A percentile compares a stretch with the other conserved stretches of the same genome.
Evolutionary conservation across 164 flowering plant genomes (phyloP).

Genomic region (Akebia trifoliata): DNA sequence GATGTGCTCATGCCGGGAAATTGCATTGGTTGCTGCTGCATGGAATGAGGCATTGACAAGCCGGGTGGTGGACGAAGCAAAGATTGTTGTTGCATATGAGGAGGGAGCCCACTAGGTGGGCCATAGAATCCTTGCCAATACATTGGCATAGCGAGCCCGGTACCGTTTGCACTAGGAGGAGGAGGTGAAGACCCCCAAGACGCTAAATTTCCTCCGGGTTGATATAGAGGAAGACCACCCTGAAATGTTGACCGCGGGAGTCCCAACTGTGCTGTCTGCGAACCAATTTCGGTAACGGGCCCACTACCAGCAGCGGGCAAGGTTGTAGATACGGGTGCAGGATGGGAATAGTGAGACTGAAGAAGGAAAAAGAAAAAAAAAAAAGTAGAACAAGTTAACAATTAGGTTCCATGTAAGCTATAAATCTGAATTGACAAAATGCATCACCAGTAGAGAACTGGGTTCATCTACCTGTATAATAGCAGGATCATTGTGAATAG

Average conservation of each 20-base stretch:
- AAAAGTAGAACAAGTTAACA: neutral
- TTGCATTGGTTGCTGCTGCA: conserved; percentile 78
- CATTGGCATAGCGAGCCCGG: conserved; percentile 77
- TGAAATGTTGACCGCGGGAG: conserved; percentile 63
- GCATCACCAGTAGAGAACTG: neutral
- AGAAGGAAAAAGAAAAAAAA: too few relatives aligned
- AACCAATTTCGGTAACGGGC: conserved; percentile 39
- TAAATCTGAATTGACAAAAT: neutral
- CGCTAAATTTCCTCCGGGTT: conserved; percentile 63
- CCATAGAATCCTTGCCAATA: conserved; percentile 89
- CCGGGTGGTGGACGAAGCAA: conserved; percentile 75
- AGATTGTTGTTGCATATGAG: conserved; percentile 66
- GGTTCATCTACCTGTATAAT: conserved; percentile 68
- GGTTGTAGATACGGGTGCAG: conserved; percentile 46
- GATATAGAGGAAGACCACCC: conserved; percentile 69
- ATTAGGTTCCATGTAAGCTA: neutral
- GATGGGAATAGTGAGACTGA: conserved; percentile 87
- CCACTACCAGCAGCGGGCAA: conserved; percentile 55
- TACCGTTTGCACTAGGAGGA: conserved; percentile 53
- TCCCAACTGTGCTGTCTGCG: conserved; percentile 49
- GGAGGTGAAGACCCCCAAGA: conserved; percentile 74
- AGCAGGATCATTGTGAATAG: conserved; percentile 79
- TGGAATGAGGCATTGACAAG: conserved; percentile 53
- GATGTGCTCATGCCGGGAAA: conserved; percentile 51
- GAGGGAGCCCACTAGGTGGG: conserved; percentile 62